Evolutionary conservation across 2,329 filamentous ascomycete genomes (phyloP), one percentile per base, ranked within the genome.

Genomic region (Plenodomus tracheiphilus): DNA sequence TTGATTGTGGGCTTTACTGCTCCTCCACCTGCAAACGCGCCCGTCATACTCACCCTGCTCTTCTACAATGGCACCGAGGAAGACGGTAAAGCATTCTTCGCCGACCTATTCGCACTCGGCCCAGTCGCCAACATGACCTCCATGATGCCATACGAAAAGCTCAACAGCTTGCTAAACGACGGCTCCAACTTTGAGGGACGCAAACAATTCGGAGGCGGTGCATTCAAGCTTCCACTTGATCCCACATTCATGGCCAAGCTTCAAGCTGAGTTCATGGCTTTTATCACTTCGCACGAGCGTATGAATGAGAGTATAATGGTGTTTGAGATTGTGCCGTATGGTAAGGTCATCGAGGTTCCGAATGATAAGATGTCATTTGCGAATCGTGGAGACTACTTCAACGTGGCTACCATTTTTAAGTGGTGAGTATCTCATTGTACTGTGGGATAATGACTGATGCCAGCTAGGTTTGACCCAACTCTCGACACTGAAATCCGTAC

Each of bases 51-150:
- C 5, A 58, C 59, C 2, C 53, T 60, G 32, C 17, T 65, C 15
- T 74, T 74, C 59, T 62, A 72, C 55, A 74, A 74, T 37, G 72
- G 73, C 4, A 39, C 61, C 0, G 61, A 68, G 32, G 58, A 58
- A 2, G 62, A 68, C 28, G 73, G 45, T 3, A 58, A 56, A 35
- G 16, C 53, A 17, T 58, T 58, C 36, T 74, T 67, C 43, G 43
- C 45, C 2, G 54, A 59, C n/a, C 41, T 75, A 1, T 47, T 73
- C 10, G 58, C 58, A 10, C 38, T 71, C 2, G 54, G 47, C 0
- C 65, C 69, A 2, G 25, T 70, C 2, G 48, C 62, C 1, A 51
- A 68, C 25, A 62, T 61, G 37, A 58, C 56, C 1, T 22, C 43
- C 4, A 54, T 56, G 47, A 62, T 73, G 18, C 67, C 72, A 0